Percentiles rank a stretch among this genome's conserved stretches.
Evolutionary conservation across 176 grass and related monocot genomes (phyloP).

Genomic region (Ampelocalamus luodianensis): DNA sequence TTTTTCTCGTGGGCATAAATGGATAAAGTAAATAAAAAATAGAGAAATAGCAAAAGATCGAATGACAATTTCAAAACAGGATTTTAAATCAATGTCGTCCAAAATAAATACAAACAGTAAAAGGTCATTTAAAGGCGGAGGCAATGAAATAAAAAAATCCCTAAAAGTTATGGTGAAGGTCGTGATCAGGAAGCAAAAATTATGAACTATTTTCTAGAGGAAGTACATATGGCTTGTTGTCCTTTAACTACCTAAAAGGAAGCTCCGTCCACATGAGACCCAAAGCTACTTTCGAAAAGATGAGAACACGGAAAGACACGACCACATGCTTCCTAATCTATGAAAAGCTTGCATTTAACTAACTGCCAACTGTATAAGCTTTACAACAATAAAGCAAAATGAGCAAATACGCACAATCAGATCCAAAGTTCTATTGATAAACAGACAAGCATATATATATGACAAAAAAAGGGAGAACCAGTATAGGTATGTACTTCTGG

Average conservation of each 20-base stretch:
- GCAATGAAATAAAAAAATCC: no score
- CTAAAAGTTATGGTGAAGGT: conserved; percentile 10
- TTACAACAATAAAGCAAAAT: conserved; percentile 22
- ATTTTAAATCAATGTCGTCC: no score
- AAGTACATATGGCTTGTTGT: neutral
- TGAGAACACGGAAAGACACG: conserved; percentile 10
- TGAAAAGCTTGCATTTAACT: conserved; percentile 20
- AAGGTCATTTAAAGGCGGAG: no score
- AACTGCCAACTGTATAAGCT: conserved; percentile 11
- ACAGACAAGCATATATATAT: neutral
- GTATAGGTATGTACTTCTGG: conserved; percentile 46
- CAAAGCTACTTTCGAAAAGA: conserved; percentile 43
- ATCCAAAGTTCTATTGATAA: conserved; percentile 29
- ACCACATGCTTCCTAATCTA: conserved; percentile 23
- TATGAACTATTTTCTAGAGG: neutral
- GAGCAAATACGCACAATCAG: conserved; percentile 21
- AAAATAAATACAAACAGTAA: no score
- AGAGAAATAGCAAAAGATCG: no score
- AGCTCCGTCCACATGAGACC: neutral
- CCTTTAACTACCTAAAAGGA: neutral
- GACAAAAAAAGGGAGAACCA: neutral
- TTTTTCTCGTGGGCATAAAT: no score
- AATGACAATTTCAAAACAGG: no score
- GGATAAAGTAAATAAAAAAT: no score
- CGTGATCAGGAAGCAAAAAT: conserved; percentile 18